Evolutionary conservation across 352 stramenopile species (phyloP).

Genomic region (Globisporangium irregulare): DNA sequence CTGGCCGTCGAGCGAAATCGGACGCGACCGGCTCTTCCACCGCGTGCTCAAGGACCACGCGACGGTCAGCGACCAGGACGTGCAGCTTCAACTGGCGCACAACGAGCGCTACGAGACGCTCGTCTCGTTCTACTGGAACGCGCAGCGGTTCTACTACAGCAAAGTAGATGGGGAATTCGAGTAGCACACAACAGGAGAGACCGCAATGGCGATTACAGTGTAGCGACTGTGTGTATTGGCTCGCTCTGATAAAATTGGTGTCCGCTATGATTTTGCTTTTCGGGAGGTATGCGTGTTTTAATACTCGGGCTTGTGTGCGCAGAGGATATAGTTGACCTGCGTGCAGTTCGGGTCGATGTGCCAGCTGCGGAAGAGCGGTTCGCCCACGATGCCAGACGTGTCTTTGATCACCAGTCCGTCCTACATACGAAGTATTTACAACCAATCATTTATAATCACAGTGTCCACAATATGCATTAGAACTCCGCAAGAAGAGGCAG

Average conservation of each 20-base stretch:
- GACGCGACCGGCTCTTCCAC: slow-evolving; percentile 56
- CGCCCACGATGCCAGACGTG: slow-evolving; percentile 75
- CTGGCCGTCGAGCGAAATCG: slow-evolving; percentile 44
- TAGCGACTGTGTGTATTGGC: background rate
- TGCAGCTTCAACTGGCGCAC: slow-evolving; percentile 36
- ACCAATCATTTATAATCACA: no score
- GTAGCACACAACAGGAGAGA: background rate
- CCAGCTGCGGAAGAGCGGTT: slow-evolving; percentile 74
- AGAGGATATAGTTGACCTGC: slow-evolving; percentile 84
- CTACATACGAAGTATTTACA: no score
- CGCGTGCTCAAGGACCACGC: slow-evolving; percentile 73
- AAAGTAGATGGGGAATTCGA: background rate
- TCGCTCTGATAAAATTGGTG: background rate
- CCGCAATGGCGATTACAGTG: background rate
- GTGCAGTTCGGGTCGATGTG: slow-evolving; percentile 69
- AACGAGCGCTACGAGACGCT: slow-evolving; percentile 56
- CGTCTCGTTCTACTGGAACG: slow-evolving; percentile 34
- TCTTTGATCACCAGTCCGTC: slow-evolving; percentile 57
- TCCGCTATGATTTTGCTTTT: background rate
- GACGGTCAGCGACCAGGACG: slow-evolving; percentile 35
- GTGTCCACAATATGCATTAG: no score
- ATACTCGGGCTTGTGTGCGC: slow-evolving; percentile 54
- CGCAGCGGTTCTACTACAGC: slow-evolving; percentile 32
- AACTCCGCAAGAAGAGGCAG: no score
- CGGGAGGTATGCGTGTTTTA: background rate